Conservation (phyloP, 345 rosid species). For the Brassica rapa region DNA sequence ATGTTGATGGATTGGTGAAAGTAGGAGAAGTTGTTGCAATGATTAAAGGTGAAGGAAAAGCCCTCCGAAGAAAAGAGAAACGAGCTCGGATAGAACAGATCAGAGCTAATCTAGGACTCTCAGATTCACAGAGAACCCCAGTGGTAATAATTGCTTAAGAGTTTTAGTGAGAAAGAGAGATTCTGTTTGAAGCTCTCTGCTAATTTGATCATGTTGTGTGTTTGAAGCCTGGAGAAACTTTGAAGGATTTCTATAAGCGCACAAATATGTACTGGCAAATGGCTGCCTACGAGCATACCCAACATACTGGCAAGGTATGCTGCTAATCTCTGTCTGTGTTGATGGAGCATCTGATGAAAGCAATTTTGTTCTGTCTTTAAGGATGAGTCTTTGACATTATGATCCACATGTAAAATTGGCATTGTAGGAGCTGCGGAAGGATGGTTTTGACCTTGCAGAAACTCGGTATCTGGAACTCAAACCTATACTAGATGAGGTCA, state of each 20-base stretch:
- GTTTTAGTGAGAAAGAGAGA: not conserved
- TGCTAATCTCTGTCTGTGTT: conserved; percentile 10
- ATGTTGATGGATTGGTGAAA: conserved; percentile 51
- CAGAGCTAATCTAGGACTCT: conserved; percentile 91
- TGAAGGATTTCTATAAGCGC: conserved; percentile 89
- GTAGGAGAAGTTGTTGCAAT: conserved; percentile 88
- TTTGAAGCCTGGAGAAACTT: conserved; percentile 87
- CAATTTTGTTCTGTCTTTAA: not conserved
- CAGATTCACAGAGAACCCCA: conserved; percentile 96
- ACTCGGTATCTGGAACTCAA: conserved; percentile 83
- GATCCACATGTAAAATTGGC: conserved; percentile 22
- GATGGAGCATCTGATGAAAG: not conserved
- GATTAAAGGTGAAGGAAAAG: conserved; percentile 78
- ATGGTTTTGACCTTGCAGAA: conserved; percentile 94
- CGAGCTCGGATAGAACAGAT: conserved; percentile 92
- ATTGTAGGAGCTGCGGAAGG: conserved; percentile 85
- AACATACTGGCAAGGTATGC: conserved; percentile 95
- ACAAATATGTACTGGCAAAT: conserved; percentile 97
- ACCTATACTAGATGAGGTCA: conserved; percentile 92
- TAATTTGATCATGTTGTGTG: conserved; percentile 23
- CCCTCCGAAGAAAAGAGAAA: conserved; percentile 84
- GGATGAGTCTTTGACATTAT: conserved; percentile 12
- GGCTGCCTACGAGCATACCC: conserved; percentile 98
- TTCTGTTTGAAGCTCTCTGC: conserved; percentile 15
- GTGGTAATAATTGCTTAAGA: conserved; percentile 44